Evolutionary conservation across 139 green algal genomes (phyloP), one percentile per base, ranked within the genome.

Genomic region (Chlamydomonas schloesseri): DNA sequence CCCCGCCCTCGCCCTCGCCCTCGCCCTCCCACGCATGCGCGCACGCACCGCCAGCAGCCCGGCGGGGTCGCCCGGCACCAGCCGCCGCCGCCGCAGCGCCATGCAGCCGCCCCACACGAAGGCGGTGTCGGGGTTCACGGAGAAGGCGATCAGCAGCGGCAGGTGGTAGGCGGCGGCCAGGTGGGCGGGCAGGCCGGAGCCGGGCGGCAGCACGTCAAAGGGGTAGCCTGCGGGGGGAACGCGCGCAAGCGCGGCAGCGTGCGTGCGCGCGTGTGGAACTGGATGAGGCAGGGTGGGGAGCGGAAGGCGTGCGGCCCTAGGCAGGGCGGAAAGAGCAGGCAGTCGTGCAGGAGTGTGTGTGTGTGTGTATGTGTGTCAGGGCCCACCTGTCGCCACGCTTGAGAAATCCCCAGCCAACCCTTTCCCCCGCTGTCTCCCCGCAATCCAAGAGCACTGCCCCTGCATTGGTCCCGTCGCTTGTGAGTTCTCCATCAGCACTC

Each of bases 81-180:
- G 87, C 26, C 89, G 60, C 0, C 86, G 50, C 23, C 86, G n/a
- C 0, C 95, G 77, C 68, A 99, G 90, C 87, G 98, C 58, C 95
- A 98, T 97, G 93, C 94, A 98, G 33, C 97, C 97, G 62, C 96
- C 96, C 95, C 96, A 98, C 34, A 98, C 95, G 91, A 98, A 98
- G 11, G 73, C 31, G 24, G 84, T 95, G 37, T 86, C 72, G 33
- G 91, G 85, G 36, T n/a, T 36, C 18, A 95, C 60, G 0, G 91
- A 94, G 83, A 98, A 97, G 37, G 89, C 92, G 33, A 98, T 95
- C 18, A 97, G 87, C 78, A 98, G 89, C 46, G 96, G 95, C 31
- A 98, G 88, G 91, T 98, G 96, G 90, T 97, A 98, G 6, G 83
- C 84, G 71, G 95, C 83, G 14, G 75, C 90, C 33, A 87, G 90